phyloP scores from a whole-genome alignment of 2,329 filamentous ascomycete genomes.

The Didymella exigua region DNA sequence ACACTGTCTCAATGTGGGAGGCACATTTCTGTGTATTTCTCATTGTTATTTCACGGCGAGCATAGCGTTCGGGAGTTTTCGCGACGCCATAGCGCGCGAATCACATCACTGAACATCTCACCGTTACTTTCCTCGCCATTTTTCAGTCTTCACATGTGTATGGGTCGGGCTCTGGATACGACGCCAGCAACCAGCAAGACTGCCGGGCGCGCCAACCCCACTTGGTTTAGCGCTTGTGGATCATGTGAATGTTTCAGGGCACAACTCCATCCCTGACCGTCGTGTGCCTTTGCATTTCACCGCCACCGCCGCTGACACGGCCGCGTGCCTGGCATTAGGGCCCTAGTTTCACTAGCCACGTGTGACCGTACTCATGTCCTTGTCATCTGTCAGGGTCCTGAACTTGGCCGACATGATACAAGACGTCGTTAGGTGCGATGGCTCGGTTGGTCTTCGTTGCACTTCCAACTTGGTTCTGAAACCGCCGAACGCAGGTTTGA shows the following conservation, averaged over 20 bases:
- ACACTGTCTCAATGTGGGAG: background rate
- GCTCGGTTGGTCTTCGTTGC: constrained; percentile 3
- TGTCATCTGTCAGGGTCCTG: constrained; percentile 14
- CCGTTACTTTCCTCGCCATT: background rate
- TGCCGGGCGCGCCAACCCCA: constrained; percentile 6
- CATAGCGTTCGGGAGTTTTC: constrained; percentile 2
- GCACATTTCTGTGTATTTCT: background rate
- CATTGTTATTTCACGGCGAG: constrained; percentile 2
- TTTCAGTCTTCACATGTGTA: background rate
- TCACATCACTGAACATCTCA: background rate
- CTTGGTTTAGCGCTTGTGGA: constrained; percentile 2
- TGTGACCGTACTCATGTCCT: constrained; percentile 9
- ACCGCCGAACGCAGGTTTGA: background rate
- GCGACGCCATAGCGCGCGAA: background rate
- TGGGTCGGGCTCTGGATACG: background rate
- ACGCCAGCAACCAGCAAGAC: constrained; percentile 3
- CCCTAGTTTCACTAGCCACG: constrained; percentile 14
- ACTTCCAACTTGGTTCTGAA: background rate
- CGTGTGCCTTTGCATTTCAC: constrained; percentile 9
- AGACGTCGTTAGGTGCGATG: background rate
- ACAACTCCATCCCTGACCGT: background rate
- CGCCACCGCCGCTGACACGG: constrained; percentile 14
- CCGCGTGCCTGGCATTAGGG: constrained; percentile 11
- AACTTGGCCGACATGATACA: constrained; percentile 10
- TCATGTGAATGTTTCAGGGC: constrained; percentile 19